These are phyloP conservation scores for Claviceps pazoutovae DNA, from an alignment of 2,329 filamentous ascomycete genomes.

Conservation along the genomic window DNA sequence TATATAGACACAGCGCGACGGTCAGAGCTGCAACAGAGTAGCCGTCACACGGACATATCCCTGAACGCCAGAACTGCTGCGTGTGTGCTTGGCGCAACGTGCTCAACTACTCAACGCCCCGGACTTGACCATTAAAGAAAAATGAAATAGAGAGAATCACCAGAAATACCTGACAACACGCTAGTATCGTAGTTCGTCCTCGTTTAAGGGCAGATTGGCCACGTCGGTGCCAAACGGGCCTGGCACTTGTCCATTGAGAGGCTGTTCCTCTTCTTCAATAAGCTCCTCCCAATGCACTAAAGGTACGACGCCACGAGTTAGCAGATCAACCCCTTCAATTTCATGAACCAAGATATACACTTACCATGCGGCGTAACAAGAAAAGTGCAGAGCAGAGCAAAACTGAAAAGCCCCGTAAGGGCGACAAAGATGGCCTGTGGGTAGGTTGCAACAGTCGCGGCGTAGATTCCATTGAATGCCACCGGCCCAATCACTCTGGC, in stretches of 20 bases:
- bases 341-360: conserved; percentile 19
- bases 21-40: too few relatives aligned
- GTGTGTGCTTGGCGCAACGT: too few relatives aligned
- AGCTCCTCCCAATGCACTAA: conserved; percentile 21
- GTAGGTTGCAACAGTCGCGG: conserved; percentile 61
- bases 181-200: conserved; percentile 16
- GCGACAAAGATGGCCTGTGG: conserved; percentile 75
- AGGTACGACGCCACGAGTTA: background rate
- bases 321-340: background rate
- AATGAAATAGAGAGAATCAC: background rate
- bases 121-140: background rate
- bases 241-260: conserved; percentile 7
- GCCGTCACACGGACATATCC: too few relatives aligned
- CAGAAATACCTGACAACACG: too few relatives aligned
- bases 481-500: conserved; percentile 67
- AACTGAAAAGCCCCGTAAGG: conserved; percentile 49
- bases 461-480: conserved; percentile 77
- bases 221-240: conserved; percentile 5
- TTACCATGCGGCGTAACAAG: conserved; percentile 62
- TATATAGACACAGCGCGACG: too few relatives aligned
- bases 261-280: conserved; percentile 12
- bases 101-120: too few relatives aligned
- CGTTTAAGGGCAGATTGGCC: conserved; percentile 11
- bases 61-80: too few relatives aligned
- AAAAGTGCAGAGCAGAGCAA: conserved; percentile 53